A percentile compares a stretch with the other conserved stretches of the same genome.
Evolutionary conservation across 2,329 filamentous ascomycete species (phyloP).

Genomic region (Chaetomiaceae sp.): DNA sequence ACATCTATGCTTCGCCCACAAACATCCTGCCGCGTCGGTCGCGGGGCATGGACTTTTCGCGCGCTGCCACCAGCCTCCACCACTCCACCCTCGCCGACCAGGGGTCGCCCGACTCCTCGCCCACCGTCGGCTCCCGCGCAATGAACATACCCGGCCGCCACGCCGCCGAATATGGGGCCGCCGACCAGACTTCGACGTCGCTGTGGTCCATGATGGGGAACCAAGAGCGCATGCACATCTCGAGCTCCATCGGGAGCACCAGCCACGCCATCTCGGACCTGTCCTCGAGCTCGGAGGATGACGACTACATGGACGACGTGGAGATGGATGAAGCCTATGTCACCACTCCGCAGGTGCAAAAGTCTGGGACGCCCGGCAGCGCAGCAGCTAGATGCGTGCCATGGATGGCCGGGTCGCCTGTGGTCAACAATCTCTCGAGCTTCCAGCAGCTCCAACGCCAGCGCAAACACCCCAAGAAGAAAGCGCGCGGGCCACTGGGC

Average conservation of each 20-base stretch:
- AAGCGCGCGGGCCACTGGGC: slow-evolving; percentile 43
- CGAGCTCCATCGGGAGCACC: slow-evolving; percentile 76
- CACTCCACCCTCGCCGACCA: slow-evolving; percentile 90
- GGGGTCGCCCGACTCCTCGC: slow-evolving; percentile 85
- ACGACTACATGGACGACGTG: slow-evolving; percentile 66
- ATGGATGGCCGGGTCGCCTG: slow-evolving; percentile 65
- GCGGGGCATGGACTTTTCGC: slow-evolving; percentile 85
- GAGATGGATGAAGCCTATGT: slow-evolving; percentile 77
- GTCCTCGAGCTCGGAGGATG: slow-evolving; percentile 68
- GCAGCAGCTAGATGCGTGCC: slow-evolving; percentile 51
- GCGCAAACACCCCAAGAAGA: slow-evolving; percentile 60
- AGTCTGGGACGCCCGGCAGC: slow-evolving; percentile 46
- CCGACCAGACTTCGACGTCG: slow-evolving; percentile 64
- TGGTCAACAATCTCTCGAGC: slow-evolving; percentile 72
- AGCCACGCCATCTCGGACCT: slow-evolving; percentile 71
- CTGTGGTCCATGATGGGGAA: slow-evolving; percentile 68
- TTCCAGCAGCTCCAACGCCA: slow-evolving; percentile 75
- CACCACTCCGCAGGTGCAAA: slow-evolving; percentile 74
- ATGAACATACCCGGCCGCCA: slow-evolving; percentile 58
- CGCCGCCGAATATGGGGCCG: slow-evolving; percentile 44
- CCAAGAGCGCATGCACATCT: slow-evolving; percentile 66
- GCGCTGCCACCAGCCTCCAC: slow-evolving; percentile 89
- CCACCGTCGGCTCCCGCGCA: slow-evolving; percentile 66
- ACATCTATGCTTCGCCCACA: slow-evolving; percentile 80
- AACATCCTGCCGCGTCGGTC: slow-evolving; percentile 86